Conservation (phyloP, 2,329 filamentous ascomycete species). For the Cercospora sp. region DNA sequence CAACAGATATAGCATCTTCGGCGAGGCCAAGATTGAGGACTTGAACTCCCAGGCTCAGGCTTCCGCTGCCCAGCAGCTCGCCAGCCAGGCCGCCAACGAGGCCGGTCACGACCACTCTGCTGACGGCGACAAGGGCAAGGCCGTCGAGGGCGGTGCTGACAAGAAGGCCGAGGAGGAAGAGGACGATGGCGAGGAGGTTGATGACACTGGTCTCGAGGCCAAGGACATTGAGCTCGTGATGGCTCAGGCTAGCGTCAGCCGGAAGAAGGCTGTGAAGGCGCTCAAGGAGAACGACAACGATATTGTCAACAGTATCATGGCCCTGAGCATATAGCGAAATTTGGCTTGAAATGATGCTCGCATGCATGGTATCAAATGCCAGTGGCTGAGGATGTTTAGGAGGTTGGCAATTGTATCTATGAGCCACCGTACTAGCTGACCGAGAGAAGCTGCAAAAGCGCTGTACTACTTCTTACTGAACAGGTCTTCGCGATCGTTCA, state of each 20-base stretch:
- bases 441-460: conserved; percentile 2
- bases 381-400: background rate
- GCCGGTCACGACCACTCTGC: conserved; percentile 72
- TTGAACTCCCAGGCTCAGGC: conserved; percentile 97
- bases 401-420: background rate
- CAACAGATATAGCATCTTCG: conserved; percentile 73
- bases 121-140: conserved; percentile 77
- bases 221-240: conserved; percentile 99
- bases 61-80: conserved; percentile 92
- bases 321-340: conserved; percentile 60
- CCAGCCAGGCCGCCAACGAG: conserved; percentile 67
- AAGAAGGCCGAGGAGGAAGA: conserved; percentile 71
- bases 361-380: background rate
- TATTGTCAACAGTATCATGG: conserved; percentile 99
- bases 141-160: conserved; percentile 49
- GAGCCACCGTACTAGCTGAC: background rate
- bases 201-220: conserved; percentile 89
- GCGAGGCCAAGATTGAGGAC: conserved; percentile 99
- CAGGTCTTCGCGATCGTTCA: background rate
- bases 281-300: conserved; percentile 99
- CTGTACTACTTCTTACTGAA: conserved; percentile 1
- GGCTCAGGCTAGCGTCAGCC: conserved; percentile 92
- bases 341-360: background rate
- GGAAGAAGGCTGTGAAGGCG: conserved; percentile 98
- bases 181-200: conserved; percentile 93